Percentiles rank a stretch among this genome's conserved stretches.
phyloP scores from a whole-genome alignment of 1,284 basidiomycete genomes.

The Pseudozyma hubeiensis region DNA sequence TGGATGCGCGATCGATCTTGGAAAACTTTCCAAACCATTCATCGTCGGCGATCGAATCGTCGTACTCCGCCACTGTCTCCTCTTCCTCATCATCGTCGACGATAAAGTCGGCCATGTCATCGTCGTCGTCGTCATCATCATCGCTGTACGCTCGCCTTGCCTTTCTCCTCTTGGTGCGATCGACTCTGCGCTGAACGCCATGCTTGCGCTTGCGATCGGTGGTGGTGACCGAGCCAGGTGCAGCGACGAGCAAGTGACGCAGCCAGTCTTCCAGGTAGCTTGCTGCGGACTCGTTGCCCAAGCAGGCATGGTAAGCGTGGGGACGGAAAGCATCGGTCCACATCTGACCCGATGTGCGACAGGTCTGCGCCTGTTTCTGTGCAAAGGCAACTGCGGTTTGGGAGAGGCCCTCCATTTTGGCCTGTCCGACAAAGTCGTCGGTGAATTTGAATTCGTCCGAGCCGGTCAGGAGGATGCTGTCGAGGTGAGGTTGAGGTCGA shows the following conservation, averaged over 20 bases:
- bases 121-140: constrained; percentile 28
- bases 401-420: constrained; percentile 8
- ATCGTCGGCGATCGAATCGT: constrained; percentile 25
- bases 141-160: constrained; percentile 13
- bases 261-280: constrained; percentile 54
- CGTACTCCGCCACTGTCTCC: constrained; percentile 30
- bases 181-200: constrained; percentile 33
- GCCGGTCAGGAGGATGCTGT: constrained; percentile 6
- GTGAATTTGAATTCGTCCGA: neutral
- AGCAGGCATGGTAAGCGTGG: constrained; percentile 16
- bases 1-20: constrained; percentile 8
- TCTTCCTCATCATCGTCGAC: constrained; percentile 47
- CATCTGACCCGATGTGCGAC: constrained; percentile 11
- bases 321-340: constrained; percentile 52
- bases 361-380: neutral
- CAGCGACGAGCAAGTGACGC: constrained; percentile 39
- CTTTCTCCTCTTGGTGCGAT: constrained; percentile 14
- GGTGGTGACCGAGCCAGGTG: constrained; percentile 15
- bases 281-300: constrained; percentile 46
- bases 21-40: constrained; percentile 53
- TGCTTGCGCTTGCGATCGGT: constrained; percentile 20
- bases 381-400: neutral
- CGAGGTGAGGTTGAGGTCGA: constrained; percentile 4
- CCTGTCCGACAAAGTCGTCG: constrained; percentile 19
- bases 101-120: constrained; percentile 53